Conservation (phyloP, 805 yeast genomes). For the Blastobotrys chiropterorum region DNA sequence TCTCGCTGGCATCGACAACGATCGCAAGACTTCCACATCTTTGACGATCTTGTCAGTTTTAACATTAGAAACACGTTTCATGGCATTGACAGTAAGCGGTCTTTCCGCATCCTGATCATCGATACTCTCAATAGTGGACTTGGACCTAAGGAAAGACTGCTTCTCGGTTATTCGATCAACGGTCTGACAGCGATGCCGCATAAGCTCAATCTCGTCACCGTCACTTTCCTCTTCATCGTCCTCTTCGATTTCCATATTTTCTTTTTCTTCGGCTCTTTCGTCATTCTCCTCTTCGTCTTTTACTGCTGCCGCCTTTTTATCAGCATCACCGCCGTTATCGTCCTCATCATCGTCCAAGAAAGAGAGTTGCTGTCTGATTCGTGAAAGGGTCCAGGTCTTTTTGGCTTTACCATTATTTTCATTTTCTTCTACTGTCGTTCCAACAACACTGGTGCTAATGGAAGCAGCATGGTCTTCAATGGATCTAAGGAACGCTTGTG, state of each 20-base stretch:
- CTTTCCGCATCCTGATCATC: not conserved
- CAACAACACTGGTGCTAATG: not conserved
- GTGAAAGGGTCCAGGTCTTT: constrained; percentile 4
- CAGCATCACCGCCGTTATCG: too few species aligned
- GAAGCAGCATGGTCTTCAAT: constrained; percentile 16
- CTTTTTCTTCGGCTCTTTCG: not conserved
- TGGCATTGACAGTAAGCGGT: not conserved
- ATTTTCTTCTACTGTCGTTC: not conserved
- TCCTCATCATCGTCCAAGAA: constrained; percentile 17
- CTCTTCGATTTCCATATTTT: not conserved
- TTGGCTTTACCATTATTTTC: not conserved
- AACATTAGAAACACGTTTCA: not conserved
- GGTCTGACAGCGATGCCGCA: not conserved
- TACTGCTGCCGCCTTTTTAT: not conserved
- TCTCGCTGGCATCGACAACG: not conserved
- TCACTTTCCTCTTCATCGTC: too few species aligned
- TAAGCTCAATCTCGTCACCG: not conserved
- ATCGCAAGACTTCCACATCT: not conserved
- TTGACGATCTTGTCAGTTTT: not conserved
- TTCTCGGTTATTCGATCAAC: constrained; percentile 1
- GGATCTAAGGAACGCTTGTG: constrained; percentile 21
- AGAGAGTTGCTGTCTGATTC: constrained; percentile 16
- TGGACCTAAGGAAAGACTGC: not conserved
- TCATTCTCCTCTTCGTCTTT: not conserved
- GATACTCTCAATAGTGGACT: not conserved